Evolutionary conservation across 1,139 yeast species (phyloP).

Genomic region (Magnusiomyces suaveolens): DNA sequence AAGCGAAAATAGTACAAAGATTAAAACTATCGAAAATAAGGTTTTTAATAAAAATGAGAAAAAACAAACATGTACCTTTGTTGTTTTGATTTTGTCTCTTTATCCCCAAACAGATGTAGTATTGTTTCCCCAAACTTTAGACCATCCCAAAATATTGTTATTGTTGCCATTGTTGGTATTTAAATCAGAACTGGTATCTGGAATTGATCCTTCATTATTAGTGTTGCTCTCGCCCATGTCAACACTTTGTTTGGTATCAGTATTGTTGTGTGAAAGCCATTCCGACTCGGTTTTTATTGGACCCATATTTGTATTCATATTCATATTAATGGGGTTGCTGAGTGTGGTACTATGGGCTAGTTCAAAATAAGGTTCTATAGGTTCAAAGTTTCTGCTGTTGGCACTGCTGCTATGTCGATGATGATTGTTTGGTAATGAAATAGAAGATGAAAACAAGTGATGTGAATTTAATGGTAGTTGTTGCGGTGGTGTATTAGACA

Average conservation of each 20-base stretch:
- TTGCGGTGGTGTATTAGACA: background rate
- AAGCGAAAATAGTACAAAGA: too few species aligned
- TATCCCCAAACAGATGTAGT: slow-evolving; percentile 4
- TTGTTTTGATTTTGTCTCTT: background rate
- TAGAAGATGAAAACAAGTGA: background rate
- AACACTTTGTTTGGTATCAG: too few species aligned
- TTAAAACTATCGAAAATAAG: too few species aligned
- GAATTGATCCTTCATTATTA: background rate
- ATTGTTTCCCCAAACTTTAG: slow-evolving; percentile 4
- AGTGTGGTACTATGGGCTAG: background rate
- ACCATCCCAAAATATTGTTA: slow-evolving; percentile 3
- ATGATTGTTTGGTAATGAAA: background rate
- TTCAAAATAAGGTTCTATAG: too few species aligned
- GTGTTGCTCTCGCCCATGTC: background rate
- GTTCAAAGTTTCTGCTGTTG: background rate
- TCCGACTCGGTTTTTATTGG: too few species aligned
- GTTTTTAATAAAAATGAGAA: too few species aligned
- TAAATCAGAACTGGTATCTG: background rate
- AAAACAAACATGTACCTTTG: background rate
- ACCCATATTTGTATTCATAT: too few species aligned
- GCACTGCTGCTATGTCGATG: background rate
- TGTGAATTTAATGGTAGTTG: background rate
- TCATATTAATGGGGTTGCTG: too few species aligned
- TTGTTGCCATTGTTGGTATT: background rate
- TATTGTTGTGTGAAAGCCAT: too few species aligned